These are phyloP conservation scores for Fusarium coicis DNA, from an alignment of 2,329 filamentous ascomycete genomes.

Conservation along the genomic window DNA sequence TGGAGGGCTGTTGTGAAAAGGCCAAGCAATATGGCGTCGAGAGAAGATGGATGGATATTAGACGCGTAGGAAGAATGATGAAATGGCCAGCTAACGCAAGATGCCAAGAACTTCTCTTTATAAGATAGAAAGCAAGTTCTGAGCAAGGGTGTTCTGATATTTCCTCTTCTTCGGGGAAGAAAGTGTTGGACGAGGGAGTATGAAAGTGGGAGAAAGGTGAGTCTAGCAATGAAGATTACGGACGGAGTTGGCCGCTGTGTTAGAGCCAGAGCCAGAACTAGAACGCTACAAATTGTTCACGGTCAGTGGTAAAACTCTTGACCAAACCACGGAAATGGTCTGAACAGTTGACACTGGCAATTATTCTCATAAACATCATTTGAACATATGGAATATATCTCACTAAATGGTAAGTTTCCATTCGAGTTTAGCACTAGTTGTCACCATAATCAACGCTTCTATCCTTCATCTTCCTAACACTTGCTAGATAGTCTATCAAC, in stretches of 20 bases:
- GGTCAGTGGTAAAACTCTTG: neutral
- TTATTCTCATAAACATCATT: neutral
- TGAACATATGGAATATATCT: neutral
- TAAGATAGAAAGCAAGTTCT: neutral
- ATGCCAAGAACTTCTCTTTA: neutral
- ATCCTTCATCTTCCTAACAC: neutral
- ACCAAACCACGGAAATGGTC: neutral
- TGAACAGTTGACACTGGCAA: neutral
- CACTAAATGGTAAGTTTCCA: neutral
- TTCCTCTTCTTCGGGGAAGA: neutral
- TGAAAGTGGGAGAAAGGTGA: neutral
- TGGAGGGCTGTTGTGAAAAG: neutral
- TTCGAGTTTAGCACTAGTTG: neutral
- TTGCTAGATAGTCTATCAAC: neutral
- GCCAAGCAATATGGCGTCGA: neutral
- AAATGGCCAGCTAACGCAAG: neutral
- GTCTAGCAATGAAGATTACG: neutral
- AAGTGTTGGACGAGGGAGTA: neutral
- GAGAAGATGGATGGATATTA: neutral
- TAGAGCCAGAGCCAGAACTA: neutral
- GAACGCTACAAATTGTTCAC: neutral
- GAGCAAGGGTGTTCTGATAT: neutral
- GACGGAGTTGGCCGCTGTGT: neutral
- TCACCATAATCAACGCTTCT: constrained; percentile 3
- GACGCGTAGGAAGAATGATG: neutral